Evolutionary conservation across 2,329 filamentous ascomycete species (phyloP).

Genomic region (Colletotrichum australisinense): DNA sequence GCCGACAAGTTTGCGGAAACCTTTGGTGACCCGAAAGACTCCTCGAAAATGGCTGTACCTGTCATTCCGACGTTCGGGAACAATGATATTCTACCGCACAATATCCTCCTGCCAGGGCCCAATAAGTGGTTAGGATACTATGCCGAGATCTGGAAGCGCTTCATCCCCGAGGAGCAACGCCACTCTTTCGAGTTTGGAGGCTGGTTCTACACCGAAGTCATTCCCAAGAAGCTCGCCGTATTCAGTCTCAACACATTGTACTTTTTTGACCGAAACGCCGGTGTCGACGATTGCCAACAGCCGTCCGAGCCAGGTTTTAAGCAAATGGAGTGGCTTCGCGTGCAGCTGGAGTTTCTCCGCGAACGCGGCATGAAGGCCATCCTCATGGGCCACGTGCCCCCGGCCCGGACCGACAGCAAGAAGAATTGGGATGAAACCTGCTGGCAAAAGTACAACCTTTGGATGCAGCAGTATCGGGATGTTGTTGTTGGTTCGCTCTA

Average conservation of each 20-base stretch:
- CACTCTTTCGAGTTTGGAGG: conserved; percentile 93
- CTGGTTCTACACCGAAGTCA: conserved; percentile 94
- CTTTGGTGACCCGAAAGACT: conserved; percentile 68
- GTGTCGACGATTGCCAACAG: conserved; percentile 87
- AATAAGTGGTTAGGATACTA: conserved; percentile 88
- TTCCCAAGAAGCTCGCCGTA: conserved; percentile 85
- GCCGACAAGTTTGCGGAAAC: conserved; percentile 81
- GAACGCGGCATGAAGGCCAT: conserved; percentile 93
- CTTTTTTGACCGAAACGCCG: conserved; percentile 93
- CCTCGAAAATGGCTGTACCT: conserved; percentile 76
- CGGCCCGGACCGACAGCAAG: conserved; percentile 87
- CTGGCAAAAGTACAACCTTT: conserved; percentile 97
- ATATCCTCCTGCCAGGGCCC: conserved; percentile 87
- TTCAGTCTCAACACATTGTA: conserved; percentile 97
- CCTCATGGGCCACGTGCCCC: conserved; percentile 92
- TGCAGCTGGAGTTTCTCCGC: conserved; percentile 87
- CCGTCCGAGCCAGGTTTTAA: conserved; percentile 89
- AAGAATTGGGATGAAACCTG: conserved; percentile 95
- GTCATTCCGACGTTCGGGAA: conserved; percentile 94
- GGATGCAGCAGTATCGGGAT: conserved; percentile 91
- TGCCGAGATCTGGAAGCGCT: conserved; percentile 81
- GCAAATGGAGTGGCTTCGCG: conserved; percentile 94
- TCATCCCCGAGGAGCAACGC: conserved; percentile 92
- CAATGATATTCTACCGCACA: conserved; percentile 97
- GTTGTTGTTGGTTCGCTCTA: conserved; percentile 84